Evolutionary conservation across 176 grass and related monocot species (phyloP).

Genomic region (Oryza rufipogon): DNA sequence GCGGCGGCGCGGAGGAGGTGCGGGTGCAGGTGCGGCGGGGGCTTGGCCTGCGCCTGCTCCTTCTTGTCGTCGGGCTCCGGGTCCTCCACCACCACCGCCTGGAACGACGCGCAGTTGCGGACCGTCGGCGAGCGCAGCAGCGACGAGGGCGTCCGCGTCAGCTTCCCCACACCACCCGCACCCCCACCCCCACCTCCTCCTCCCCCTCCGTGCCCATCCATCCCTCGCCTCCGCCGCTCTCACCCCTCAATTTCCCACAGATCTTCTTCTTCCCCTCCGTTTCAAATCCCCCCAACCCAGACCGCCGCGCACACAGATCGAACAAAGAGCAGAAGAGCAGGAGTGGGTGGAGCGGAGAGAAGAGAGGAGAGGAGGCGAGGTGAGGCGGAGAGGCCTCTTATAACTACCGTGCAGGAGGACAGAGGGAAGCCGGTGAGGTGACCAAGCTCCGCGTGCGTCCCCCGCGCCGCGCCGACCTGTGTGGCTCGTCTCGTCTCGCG

Average conservation of each 20-base stretch:
- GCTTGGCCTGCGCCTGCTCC: constrained; percentile 46
- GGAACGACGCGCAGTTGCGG: constrained; percentile 68
- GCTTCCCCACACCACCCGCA: constrained; percentile 47
- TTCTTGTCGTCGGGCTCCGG: constrained; percentile 66
- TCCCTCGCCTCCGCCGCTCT: constrained; percentile 30
- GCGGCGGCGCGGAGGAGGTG: constrained; percentile 24
- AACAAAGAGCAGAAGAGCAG: constrained; percentile 11
- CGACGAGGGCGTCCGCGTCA: constrained; percentile 79
- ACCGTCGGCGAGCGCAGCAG: constrained; percentile 81
- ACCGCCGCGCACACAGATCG: constrained; percentile 25
- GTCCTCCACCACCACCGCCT: constrained; percentile 59
- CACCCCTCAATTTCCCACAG: constrained; percentile 35
- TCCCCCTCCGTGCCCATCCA: constrained; percentile 46
- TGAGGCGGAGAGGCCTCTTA: constrained; percentile 38
- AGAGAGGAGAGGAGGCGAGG: constrained; percentile 26
- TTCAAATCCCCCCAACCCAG: background rate
- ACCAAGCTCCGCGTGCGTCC: constrained; percentile 45
- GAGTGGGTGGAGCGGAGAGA: constrained; percentile 41
- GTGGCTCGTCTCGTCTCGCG: background rate
- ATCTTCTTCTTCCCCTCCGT: constrained; percentile 1
- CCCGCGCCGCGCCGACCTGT: constrained; percentile 29
- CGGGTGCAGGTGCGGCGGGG: constrained; percentile 37
- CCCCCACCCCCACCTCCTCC: background rate
- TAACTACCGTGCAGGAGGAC: constrained; percentile 31
- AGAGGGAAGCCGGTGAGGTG: constrained; percentile 28